These are phyloP conservation scores for Claviceps paspali DNA, from an alignment of 2,329 filamentous ascomycete genomes.

Conservation along the genomic window DNA sequence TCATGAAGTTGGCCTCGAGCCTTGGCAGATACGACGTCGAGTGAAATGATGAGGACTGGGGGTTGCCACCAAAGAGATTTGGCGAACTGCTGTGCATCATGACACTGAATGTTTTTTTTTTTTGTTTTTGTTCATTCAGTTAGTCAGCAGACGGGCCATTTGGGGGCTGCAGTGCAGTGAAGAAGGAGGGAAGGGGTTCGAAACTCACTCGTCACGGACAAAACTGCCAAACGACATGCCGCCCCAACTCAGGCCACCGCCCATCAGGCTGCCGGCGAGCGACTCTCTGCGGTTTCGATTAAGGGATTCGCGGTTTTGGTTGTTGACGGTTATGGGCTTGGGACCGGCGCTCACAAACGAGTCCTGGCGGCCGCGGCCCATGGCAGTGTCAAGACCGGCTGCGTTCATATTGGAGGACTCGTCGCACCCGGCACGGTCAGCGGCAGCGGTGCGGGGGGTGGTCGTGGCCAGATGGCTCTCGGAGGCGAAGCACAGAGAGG, in stretches of 20 bases:
- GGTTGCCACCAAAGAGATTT: constrained; percentile 39
- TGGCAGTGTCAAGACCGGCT: constrained; percentile 39
- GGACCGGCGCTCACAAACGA: constrained; percentile 51
- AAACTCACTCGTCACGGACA: constrained; percentile 88
- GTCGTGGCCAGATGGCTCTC: constrained; percentile 12
- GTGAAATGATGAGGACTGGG: constrained; percentile 89
- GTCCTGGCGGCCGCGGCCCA: constrained; percentile 45
- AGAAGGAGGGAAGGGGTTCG: neutral
- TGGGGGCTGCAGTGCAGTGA: neutral
- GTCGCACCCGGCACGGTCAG: constrained; percentile 11
- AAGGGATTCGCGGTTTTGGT: constrained; percentile 44
- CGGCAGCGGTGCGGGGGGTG: constrained; percentile 8
- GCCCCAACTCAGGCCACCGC: constrained; percentile 93
- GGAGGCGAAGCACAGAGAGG: constrained; percentile 11
- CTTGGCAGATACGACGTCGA: constrained; percentile 94
- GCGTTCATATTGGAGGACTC: constrained; percentile 41
- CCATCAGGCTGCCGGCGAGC: constrained; percentile 49
- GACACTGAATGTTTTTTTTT: too few species aligned
- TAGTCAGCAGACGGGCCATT: too few species aligned
- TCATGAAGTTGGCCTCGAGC: constrained; percentile 94
- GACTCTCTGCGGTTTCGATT: constrained; percentile 45
- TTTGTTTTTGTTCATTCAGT: too few species aligned
- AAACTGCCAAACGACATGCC: constrained; percentile 92
- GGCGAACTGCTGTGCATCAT: constrained; percentile 96
- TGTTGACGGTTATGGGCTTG: constrained; percentile 52